A percentile compares a stretch with the other conserved stretches of the same genome.
These are phyloP conservation scores for Elongisporangium prolatum DNA, from an alignment of 352 stramenopile genomes.

Conservation along the genomic window DNA sequence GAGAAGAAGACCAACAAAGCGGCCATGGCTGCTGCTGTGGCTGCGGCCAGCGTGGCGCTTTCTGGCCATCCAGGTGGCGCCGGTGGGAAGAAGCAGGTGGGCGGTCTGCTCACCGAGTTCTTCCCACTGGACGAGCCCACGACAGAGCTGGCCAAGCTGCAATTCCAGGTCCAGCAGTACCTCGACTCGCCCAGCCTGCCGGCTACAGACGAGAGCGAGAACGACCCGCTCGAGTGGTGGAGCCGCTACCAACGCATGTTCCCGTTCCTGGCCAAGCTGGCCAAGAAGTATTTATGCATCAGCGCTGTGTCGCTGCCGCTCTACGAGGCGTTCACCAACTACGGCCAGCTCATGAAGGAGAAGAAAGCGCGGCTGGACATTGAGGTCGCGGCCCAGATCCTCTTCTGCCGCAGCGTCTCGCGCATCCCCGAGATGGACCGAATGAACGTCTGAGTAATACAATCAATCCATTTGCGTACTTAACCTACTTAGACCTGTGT, in stretches of 20 bases:
- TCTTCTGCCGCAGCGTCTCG: slow-evolving; percentile 77
- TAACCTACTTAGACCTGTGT: neutral
- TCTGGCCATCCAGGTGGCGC: neutral
- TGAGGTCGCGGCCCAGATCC: slow-evolving; percentile 68
- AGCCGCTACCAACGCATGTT: slow-evolving; percentile 68
- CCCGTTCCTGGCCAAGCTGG: slow-evolving; percentile 57
- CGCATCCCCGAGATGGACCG: slow-evolving; percentile 81
- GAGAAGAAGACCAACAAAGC: slow-evolving; percentile 18
- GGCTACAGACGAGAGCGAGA: slow-evolving; percentile 61
- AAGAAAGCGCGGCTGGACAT: slow-evolving; percentile 77
- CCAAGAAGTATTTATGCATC: slow-evolving; percentile 75
- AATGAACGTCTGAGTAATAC: slow-evolving; percentile 55
- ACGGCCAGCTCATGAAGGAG: slow-evolving; percentile 70
- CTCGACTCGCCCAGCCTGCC: slow-evolving; percentile 61
- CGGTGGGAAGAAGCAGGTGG: slow-evolving; percentile 17
- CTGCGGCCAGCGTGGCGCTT: neutral
- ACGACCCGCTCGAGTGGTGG: slow-evolving; percentile 83
- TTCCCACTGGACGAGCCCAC: slow-evolving; percentile 51
- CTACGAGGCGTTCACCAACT: slow-evolving; percentile 75
- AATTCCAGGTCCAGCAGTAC: slow-evolving; percentile 64
- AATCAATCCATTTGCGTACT: neutral
- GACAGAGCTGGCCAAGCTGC: slow-evolving; percentile 55
- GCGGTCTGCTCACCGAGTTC: slow-evolving; percentile 49
- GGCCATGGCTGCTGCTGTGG: neutral
- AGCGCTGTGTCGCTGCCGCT: slow-evolving; percentile 71